Base-by-base conservation (phyloP, 176 grass and related monocot genomes). In the Cymbopogon citratus region DNA sequence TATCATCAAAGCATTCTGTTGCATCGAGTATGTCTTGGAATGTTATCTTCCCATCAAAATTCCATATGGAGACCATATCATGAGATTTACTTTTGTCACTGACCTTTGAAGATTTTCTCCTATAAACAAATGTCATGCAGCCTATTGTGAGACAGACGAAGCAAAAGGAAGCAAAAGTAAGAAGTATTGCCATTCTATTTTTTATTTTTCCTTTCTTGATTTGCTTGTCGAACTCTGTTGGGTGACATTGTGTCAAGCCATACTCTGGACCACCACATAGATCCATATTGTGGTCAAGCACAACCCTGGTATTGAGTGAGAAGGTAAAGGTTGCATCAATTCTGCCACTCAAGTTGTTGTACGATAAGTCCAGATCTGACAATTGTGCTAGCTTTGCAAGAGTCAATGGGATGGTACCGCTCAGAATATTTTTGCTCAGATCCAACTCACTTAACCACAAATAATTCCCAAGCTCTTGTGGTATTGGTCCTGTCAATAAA, bases 1-100 rank as follows among this genome's bases (percentile, higher is more conserved):
- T 87, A 0, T 49, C 70, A 52, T 73, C 15, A 10, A 91, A 91
- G 7, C 33, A 49, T 46, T 91, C 81, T 29, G 85, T 87, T 40
- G 81, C 81, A 6, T 18, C 0, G 3, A 85, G 0, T 66, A 81
- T 71, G 15, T 84, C 71, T 64, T 87, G 40, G 0, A 81, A 71
- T 28, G 48, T 45, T n/a, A 65, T 61, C 14, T 69, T 81, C 1
- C 62, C 49, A 0, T 81, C 38, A 0, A 87, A 87, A 48, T 87
- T 81, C 71, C 78, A 87, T 48, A 61, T 21, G 6, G 49, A 81
- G 21, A 75, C 1, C 28, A 80, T 44, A 5, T 77, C 64, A 18
- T 7, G 9, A 39, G 71, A 26, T 0, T 64, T 76, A 2, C 5
- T 69, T 38, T 81, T 5, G 1, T 2, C 19, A 0, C 8, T 29